These are phyloP conservation scores for Tieghemostelium lacteum DNA, from an alignment of 78 protist species.

Conservation along the genomic window DNA sequence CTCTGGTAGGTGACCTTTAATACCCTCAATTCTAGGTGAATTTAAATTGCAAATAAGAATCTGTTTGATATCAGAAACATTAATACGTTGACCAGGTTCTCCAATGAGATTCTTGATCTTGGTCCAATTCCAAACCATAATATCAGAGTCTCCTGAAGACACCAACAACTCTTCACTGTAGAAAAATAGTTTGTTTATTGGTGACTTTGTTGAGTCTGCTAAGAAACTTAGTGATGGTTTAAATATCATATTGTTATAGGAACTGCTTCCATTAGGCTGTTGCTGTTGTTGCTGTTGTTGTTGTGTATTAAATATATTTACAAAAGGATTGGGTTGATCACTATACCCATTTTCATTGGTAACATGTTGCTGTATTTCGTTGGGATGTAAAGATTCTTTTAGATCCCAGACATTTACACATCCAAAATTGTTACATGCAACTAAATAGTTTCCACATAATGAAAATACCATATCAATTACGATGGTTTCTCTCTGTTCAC, in stretches of 20 bases:
- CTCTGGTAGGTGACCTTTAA: constrained; percentile 37
- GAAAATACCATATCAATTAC: constrained; percentile 28
- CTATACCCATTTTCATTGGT: neutral
- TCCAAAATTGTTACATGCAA: constrained; percentile 45
- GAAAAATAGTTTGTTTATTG: constrained; percentile 37
- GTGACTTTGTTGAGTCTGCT: neutral
- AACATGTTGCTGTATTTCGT: neutral
- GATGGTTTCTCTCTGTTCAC: constrained; percentile 30
- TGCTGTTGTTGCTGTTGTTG: constrained; percentile 5
- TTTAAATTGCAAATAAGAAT: neutral
- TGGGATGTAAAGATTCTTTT: neutral
- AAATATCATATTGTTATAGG: neutral
- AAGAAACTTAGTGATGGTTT: neutral
- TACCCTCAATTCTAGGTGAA: constrained; percentile 37
- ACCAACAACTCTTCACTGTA: constrained; percentile 6
- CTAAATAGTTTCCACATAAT: constrained; percentile 36
- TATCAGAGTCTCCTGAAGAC: constrained; percentile 52
- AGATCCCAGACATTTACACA: constrained; percentile 57
- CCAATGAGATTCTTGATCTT: neutral
- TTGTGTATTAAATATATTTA: neutral
- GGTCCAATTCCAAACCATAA: constrained; percentile 41
- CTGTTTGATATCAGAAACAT: neutral
- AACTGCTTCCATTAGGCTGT: neutral
- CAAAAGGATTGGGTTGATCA: neutral
- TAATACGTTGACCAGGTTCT: neutral